Evolutionary conservation across 257 asterid species (phyloP), one percentile per base, ranked within the genome.

Genomic region (Galeopsis tetrahit): DNA sequence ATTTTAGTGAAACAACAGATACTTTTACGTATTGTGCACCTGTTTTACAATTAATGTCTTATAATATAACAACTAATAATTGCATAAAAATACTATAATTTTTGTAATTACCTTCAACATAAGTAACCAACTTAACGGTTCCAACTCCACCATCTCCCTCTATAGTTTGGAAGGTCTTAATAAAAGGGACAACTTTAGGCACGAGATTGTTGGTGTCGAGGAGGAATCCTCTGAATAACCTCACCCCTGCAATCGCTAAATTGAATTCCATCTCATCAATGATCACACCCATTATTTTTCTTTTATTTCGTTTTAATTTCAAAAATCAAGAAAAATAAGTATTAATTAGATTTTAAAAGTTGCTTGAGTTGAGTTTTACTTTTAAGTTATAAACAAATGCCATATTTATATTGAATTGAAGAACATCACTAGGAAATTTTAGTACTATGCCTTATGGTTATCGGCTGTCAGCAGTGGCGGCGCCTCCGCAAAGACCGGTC

Each of bases 391-490:
- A 13, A 68, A 38, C 8, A 4, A 51, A 52, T 10, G 33, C 15
- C 49, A 49, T 51, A 58, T 61, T 75, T 75, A 75, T 79, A 75
- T 10, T 44, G 59, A 7, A 48, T 48, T 13, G 17, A 48, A 48
- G 55, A 48, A n/a, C 7, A 48, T 48, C 1, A 17, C 17, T 48
- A 7, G 55, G n/a, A 48, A 10, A 11, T 48, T 48, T 7, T 2
- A 5, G 7, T 38, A 38, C 8, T 38, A 38, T 38, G 7, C 6
- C 8, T 38, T 38, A 38, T 7, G 43, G 6, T 36, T 46, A 10
- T 46, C 14, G 13, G 53, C 21, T 13, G 55, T 48, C 55, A 48
- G 13, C 21, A 11, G 5, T 10, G 15, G 53, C 15, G 53, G 53
- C 43, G 43, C 43, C 43, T 7, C 43, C 43, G 43, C 7, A 38